These are phyloP conservation scores for Polychytrium aggregatum DNA, from an alignment of 192 early-diverging fungal species.

Conservation along the genomic window DNA sequence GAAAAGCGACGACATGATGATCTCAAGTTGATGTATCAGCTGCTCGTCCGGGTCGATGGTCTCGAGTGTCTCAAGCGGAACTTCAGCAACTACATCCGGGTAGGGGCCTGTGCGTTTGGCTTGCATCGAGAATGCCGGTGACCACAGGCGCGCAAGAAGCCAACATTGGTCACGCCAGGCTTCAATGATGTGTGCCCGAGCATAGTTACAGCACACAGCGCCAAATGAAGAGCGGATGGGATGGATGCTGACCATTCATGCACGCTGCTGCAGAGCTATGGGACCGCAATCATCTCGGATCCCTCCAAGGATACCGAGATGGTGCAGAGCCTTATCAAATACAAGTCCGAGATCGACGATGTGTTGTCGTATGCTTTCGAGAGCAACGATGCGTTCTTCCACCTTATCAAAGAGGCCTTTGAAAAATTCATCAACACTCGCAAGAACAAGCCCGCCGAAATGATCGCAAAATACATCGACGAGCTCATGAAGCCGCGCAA, in stretches of 20 bases:
- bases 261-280: constrained; percentile 12
- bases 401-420: constrained; percentile 70
- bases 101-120: constrained; percentile 41
- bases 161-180: too few relatives aligned
- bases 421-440: constrained; percentile 70
- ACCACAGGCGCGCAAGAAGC: too few relatives aligned
- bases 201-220: too few relatives aligned
- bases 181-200: too few relatives aligned
- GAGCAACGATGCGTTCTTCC: constrained; percentile 59
- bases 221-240: too few relatives aligned
- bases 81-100: constrained; percentile 52
- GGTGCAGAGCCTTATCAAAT: constrained; percentile 68
- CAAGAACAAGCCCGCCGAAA: constrained; percentile 76
- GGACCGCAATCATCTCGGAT: constrained; percentile 18
- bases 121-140: too few relatives aligned
- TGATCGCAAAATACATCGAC: constrained; percentile 88
- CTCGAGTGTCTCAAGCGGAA: constrained; percentile 54
- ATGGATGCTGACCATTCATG: constrained; percentile 36
- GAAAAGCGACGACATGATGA: constrained; percentile 51
- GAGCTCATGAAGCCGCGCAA: constrained; percentile 74
- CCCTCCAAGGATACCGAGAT: constrained; percentile 29
- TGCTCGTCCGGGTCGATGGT: constrained; percentile 56
- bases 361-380: constrained; percentile 52
- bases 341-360: constrained; percentile 63
- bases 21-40: constrained; percentile 55